A percentile compares a stretch with the other conserved stretches of the same genome.
Evolutionary conservation across 2,329 filamentous ascomycete genomes (phyloP).

Genomic region (Trichoderma aggressivum): DNA sequence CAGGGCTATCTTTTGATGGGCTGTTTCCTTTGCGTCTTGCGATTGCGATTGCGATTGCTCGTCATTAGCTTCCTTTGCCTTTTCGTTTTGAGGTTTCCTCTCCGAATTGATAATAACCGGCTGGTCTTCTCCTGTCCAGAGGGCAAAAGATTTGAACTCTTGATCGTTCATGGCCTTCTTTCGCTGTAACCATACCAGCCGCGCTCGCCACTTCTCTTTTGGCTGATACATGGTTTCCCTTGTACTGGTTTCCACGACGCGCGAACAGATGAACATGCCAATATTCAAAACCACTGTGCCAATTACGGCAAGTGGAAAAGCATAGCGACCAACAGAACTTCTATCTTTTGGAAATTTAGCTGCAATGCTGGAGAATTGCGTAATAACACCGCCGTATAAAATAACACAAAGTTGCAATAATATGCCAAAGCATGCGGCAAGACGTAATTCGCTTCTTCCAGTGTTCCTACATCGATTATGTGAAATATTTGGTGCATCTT

Average conservation of each 20-base stretch:
- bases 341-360: neutral
- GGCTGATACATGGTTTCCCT: constrained; percentile 23
- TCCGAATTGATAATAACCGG: neutral
- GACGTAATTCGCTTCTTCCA: neutral
- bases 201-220: neutral
- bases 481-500: neutral
- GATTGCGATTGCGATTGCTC: no score
- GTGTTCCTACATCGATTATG: neutral
- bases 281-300: constrained; percentile 29
- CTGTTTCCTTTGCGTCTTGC: no score
- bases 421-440: neutral
- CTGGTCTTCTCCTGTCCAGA: neutral
- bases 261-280: constrained; percentile 31
- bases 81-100: no score
- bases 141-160: constrained; percentile 1
- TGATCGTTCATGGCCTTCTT: neutral
- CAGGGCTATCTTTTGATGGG: no score
- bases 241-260: constrained; percentile 34
- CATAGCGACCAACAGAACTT: constrained; percentile 20
- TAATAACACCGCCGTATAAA: neutral
- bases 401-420: neutral
- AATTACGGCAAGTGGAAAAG: constrained; percentile 25
- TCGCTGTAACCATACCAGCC: constrained; percentile 31
- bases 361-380: neutral
- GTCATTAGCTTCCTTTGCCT: no score